phyloP scores from a whole-genome alignment of 2,329 filamentous ascomycete species.

The Botrytis paeoniae region DNA sequence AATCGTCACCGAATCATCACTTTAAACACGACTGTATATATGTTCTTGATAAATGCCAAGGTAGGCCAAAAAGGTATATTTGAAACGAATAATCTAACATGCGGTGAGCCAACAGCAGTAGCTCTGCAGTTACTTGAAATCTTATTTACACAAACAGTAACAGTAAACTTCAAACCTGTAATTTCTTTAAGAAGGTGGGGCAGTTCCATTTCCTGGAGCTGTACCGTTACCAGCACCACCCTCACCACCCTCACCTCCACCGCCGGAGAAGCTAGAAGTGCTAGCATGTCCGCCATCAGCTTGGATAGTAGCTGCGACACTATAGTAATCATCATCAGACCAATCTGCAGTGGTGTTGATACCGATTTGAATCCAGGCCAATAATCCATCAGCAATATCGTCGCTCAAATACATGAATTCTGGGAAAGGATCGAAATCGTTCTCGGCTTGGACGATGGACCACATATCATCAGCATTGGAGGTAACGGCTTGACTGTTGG shows the following conservation, averaged over 20 bases:
- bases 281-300: neutral
- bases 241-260: neutral
- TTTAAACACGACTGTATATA: too few species aligned
- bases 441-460: slow-evolving; percentile 46
- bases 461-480: slow-evolving; percentile 47
- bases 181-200: neutral
- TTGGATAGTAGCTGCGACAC: neutral
- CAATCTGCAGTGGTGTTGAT: slow-evolving; percentile 41
- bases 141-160: neutral
- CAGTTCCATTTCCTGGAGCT: neutral
- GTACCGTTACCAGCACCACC: neutral
- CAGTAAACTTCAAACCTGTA: neutral
- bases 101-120: neutral
- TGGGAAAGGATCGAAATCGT: slow-evolving; percentile 50
- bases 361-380: slow-evolving; percentile 49
- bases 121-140: neutral
- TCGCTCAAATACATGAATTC: slow-evolving; percentile 54
- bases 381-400: slow-evolving; percentile 45
- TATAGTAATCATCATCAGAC: neutral
- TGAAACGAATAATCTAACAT: neutral
- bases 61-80: neutral
- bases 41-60: neutral
- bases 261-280: neutral
- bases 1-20: neutral
- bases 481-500: slow-evolving; percentile 44